Percentiles rank a stretch among this genome's conserved stretches.
These are phyloP conservation scores for Mesembryanthemum crystallinum DNA, from an alignment of 148 eudicot genomes.

Conservation along the genomic window DNA sequence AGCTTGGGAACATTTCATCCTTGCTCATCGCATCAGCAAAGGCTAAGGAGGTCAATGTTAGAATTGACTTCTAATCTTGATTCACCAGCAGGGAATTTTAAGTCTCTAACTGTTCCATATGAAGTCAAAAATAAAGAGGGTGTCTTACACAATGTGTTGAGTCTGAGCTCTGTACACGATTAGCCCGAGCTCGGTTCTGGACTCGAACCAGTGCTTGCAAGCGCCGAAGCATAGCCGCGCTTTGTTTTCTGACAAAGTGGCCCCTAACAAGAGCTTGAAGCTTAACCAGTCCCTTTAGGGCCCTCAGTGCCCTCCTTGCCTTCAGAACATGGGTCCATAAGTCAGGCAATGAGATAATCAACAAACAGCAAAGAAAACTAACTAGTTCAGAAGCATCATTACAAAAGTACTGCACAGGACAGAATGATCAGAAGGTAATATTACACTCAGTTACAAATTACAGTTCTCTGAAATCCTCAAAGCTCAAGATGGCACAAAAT, in stretches of 20 bases:
- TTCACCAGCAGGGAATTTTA: background rate
- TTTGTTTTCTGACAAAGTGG: slow-evolving; percentile 82
- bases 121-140: background rate
- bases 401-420: background rate
- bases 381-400: background rate
- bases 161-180: slow-evolving; percentile 46
- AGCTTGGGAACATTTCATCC: too few species aligned
- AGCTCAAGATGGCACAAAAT: slow-evolving; percentile 18
- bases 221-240: slow-evolving; percentile 83
- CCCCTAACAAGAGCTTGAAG: slow-evolving; percentile 97
- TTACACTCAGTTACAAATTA: background rate
- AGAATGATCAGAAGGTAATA: slow-evolving; percentile 13
- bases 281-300: slow-evolving; percentile 87
- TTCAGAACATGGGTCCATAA: slow-evolving; percentile 25
- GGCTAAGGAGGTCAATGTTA: background rate
- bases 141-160: slow-evolving; percentile 47
- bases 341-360: background rate
- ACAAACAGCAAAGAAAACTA: background rate
- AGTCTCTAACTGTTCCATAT: background rate
- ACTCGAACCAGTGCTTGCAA: slow-evolving; percentile 91
- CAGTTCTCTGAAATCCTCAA: slow-evolving; percentile 5
- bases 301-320: slow-evolving; percentile 94
- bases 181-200: slow-evolving; percentile 75
- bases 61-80: background rate
- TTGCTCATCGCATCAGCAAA: too few species aligned